These are phyloP conservation scores for Cephaloascus albidus DNA, from an alignment of 805 yeast genomes.

Conservation along the genomic window DNA sequence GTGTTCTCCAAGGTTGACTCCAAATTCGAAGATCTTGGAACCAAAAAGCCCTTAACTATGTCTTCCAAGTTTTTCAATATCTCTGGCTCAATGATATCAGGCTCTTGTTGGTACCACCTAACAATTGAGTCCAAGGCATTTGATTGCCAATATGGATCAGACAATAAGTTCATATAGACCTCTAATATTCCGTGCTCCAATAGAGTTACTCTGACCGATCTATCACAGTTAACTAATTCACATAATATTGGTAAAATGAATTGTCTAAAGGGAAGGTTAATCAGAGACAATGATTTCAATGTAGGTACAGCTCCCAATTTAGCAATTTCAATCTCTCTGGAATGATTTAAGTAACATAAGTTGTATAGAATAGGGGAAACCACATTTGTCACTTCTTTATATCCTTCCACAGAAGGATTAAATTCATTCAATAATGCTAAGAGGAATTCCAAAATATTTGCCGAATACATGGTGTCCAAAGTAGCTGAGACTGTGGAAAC, in stretches of 20 bases:
- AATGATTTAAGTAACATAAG: constrained; percentile 37
- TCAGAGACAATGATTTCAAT: constrained; percentile 25
- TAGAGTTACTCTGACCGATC: constrained; percentile 24
- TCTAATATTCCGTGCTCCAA: constrained; percentile 25
- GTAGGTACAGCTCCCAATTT: constrained; percentile 36
- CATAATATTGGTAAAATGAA: constrained; percentile 44
- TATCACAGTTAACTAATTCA: constrained; percentile 39
- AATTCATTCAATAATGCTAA: constrained; percentile 19
- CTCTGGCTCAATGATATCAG: constrained; percentile 12
- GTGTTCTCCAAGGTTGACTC: constrained; percentile 33
- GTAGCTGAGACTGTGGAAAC: constrained; percentile 26
- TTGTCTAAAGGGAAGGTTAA: constrained; percentile 37
- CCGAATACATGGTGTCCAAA: constrained; percentile 19
- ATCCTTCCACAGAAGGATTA: constrained; percentile 18
- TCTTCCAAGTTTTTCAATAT: constrained; percentile 17
- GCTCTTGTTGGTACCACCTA: constrained; percentile 24
- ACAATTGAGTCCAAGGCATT: constrained; percentile 43
- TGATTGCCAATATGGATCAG: constrained; percentile 50
- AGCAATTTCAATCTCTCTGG: constrained; percentile 35
- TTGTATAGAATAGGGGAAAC: constrained; percentile 42
- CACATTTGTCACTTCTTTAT: constrained; percentile 30
- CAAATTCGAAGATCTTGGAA: constrained; percentile 28
- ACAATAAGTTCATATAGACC: constrained; percentile 27
- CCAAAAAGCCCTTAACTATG: constrained; percentile 27
- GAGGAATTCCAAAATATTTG: constrained; percentile 35